Evolutionary conservation across 2,329 filamentous ascomycete genomes (phyloP), one percentile per base, ranked within the genome.

Genomic region (Juglanconis oblonga): DNA sequence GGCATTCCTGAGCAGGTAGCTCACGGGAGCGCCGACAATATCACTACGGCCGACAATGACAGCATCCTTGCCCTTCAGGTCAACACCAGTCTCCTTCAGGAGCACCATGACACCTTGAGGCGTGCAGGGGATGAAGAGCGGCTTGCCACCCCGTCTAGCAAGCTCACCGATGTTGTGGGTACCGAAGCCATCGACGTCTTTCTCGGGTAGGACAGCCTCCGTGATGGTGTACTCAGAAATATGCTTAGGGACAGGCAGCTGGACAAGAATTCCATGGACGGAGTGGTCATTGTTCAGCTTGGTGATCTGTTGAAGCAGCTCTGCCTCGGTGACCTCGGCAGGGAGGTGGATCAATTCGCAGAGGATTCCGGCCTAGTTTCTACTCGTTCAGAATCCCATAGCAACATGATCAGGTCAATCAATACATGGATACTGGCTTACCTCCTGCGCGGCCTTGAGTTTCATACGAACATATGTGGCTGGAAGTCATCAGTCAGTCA

Each of bases 401-500:
- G 14, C 40, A 29, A 55, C 45, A 36, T 50, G n/a, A 11, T 40
- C 36, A 10, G 7, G 48, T 13, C 13, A 33, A n/a, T 13, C 13
- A 33, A 14, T 44, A 13, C 56, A 51, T 52, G 38, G 11, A 5
- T 32, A 11, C 6, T 2, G 33, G 65, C 78, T 68, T 79, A 92
- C 90, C 84, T 98, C 95, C 74, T 91, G 82, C 61, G 95, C 95
- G 66, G 95, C 95, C 84, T 97, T 99, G 71, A 97, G 80, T 81
- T 99, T 99, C 95, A 99, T 99, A 78, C 93, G 93, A 77, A 99
- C 94, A 90, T 99, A 99, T 55, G 94, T 98, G 71, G 88, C 90
- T 94, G 70, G 59, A 64, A 59, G 68, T 73, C 68, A 74, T 70
- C 73, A 70, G 71, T 65, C 14, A 61, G 60, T 45, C 10, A 57